These are phyloP conservation scores for Schizopora paradoxa DNA, from an alignment of 1,284 basidiomycete species.

Conservation along the genomic window DNA sequence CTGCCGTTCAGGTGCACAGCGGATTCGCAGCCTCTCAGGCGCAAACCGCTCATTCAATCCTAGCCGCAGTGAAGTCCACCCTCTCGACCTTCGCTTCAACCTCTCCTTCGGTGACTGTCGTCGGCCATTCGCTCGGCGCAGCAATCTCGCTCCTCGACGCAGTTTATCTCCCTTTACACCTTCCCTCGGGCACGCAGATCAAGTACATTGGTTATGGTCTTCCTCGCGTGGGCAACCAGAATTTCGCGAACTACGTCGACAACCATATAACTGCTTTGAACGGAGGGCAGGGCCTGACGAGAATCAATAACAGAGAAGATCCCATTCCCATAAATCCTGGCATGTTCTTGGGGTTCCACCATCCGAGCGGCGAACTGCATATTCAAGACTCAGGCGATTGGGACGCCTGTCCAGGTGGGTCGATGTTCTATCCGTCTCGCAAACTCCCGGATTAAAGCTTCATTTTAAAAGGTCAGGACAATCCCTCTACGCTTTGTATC, in stretches of 20 bases:
- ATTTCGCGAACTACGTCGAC: conserved; percentile 55
- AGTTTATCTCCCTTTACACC: conserved; percentile 32
- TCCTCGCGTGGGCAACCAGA: conserved; percentile 62
- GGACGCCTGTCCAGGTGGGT: conserved; percentile 41
- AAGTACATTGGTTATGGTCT: conserved; percentile 43
- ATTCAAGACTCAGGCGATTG: conserved; percentile 44
- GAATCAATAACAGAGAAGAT: conserved; percentile 43
- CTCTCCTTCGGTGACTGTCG: conserved; percentile 38
- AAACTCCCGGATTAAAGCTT: background rate
- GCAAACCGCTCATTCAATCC: conserved; percentile 39
- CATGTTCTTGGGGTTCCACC: conserved; percentile 46
- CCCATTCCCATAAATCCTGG: conserved; percentile 36
- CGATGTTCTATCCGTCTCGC: background rate
- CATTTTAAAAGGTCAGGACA: conserved; percentile 38
- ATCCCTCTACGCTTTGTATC: conserved; percentile 35
- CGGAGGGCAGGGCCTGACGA: conserved; percentile 32
- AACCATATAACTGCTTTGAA: conserved; percentile 26
- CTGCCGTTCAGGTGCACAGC: conserved; percentile 44
- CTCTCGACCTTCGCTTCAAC: conserved; percentile 36
- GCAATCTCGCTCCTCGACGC: conserved; percentile 47
- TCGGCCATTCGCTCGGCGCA: conserved; percentile 53
- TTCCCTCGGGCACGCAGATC: conserved; percentile 30
- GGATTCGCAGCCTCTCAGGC: conserved; percentile 54
- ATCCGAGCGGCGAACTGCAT: conserved; percentile 55
- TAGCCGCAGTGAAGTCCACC: conserved; percentile 41